Percentiles rank a stretch among this genome's conserved stretches.
Evolutionary conservation across 2,329 filamentous ascomycete species (phyloP).

Genomic region (Sporothrix curviconia): DNA sequence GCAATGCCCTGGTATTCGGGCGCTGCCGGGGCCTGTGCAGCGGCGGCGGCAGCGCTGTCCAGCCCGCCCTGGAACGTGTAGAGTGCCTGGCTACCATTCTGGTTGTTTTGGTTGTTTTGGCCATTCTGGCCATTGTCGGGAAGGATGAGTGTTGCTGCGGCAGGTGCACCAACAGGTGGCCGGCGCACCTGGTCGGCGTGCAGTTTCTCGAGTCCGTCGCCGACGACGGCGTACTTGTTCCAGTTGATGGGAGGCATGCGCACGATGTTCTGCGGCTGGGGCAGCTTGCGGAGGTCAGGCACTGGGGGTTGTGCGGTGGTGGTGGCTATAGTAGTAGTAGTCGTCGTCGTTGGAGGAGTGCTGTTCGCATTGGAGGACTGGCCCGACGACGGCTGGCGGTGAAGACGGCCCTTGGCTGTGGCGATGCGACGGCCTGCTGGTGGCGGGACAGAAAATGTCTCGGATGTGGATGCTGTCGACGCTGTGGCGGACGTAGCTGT

Average conservation of each 20-base stretch:
- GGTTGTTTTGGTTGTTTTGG: no score
- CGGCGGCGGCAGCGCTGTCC: conserved; percentile 14
- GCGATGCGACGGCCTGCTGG: not conserved
- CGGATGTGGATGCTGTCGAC: no score
- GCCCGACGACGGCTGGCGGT: not conserved
- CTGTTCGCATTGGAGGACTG: not conserved
- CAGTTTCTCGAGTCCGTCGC: conserved; percentile 73
- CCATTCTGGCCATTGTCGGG: not conserved
- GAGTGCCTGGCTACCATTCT: conserved; percentile 32
- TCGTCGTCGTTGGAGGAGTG: not conserved
- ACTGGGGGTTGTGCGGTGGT: no score
- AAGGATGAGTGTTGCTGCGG: conserved; percentile 22
- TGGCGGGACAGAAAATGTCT: no score
- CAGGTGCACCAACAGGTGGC: conserved; percentile 53
- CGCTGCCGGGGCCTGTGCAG: conserved; percentile 19
- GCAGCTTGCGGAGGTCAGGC: conserved; percentile 42
- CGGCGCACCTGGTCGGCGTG: conserved; percentile 70
- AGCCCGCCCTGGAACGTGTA: conserved; percentile 44
- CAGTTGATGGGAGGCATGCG: conserved; percentile 89
- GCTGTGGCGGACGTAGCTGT: no score
- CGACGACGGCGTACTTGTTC: conserved; percentile 88
- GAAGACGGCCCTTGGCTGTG: not conserved
- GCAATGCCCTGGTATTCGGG: conserved; percentile 45
- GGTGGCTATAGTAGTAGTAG: not conserved
- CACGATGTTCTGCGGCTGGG: conserved; percentile 72